Conservation (phyloP, 2,329 filamentous ascomycete genomes). For the Fusarium proliferatum region DNA sequence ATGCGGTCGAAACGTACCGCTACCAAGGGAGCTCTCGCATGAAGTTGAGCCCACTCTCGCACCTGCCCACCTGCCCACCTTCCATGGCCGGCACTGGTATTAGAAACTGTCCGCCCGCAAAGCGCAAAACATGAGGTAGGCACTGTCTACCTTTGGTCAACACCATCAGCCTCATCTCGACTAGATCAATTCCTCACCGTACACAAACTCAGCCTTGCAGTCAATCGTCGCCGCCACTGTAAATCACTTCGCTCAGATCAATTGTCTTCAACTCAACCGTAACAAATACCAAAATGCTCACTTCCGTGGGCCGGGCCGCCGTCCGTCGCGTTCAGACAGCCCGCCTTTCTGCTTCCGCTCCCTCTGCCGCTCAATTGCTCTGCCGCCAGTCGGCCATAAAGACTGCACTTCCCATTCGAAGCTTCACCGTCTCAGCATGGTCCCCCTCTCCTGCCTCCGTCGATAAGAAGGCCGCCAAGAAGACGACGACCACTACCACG, state of each 20-base stretch:
- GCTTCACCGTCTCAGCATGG: constrained; percentile 49
- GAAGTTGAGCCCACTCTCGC: constrained; percentile 20
- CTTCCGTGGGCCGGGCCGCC: constrained; percentile 54
- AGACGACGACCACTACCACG: constrained; percentile 27
- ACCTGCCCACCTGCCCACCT: constrained; percentile 7
- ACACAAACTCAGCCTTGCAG: constrained; percentile 21
- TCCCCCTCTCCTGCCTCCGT: constrained; percentile 40
- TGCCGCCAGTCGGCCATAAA: constrained; percentile 31
- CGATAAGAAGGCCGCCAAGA: constrained; percentile 34
- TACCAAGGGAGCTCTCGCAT: constrained; percentile 26
- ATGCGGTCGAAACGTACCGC: constrained; percentile 1
- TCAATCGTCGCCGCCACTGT: neutral
- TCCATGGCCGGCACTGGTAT: constrained; percentile 23
- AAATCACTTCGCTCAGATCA: neutral
- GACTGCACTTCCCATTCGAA: constrained; percentile 40
- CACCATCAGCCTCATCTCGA: constrained; percentile 30
- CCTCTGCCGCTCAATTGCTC: constrained; percentile 38
- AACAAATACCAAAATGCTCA: constrained; percentile 52
- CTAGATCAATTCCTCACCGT: constrained; percentile 13
- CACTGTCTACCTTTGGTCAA: constrained; percentile 14
- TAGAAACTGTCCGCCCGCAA: constrained; percentile 17
- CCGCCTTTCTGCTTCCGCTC: constrained; percentile 39
- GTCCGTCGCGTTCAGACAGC: constrained; percentile 49
- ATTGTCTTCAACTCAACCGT: neutral
- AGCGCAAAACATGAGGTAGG: constrained; percentile 23